phyloP scores from a whole-genome alignment of 345 rosid genomes.

The Syzygium grande region DNA sequence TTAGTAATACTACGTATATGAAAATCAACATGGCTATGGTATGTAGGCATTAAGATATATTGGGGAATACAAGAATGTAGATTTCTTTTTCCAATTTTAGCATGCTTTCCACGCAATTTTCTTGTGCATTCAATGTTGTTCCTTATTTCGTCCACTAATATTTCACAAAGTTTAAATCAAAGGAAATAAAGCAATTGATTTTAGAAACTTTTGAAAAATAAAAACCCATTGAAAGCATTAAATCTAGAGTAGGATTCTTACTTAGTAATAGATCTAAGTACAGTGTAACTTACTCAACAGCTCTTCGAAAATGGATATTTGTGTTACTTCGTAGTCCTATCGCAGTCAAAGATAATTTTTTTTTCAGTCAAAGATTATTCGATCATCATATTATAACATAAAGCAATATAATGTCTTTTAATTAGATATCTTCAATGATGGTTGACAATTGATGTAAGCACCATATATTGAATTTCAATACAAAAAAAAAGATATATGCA shows the following conservation, averaged over 20 bases:
- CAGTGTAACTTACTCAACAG: too few species aligned
- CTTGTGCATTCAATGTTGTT: neutral
- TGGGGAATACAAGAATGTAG: neutral
- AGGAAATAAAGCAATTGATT: neutral
- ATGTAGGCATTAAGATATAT: neutral
- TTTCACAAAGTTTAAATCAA: neutral
- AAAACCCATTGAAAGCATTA: neutral
- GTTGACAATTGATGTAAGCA: neutral
- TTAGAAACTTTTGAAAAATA: neutral
- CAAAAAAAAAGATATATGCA: too few species aligned
- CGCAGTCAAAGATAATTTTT: neutral
- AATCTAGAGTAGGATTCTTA: neutral
- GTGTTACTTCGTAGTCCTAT: too few species aligned
- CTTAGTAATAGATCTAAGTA: too few species aligned
- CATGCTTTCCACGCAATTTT: neutral
- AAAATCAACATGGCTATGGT: neutral
- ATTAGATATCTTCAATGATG: neutral
- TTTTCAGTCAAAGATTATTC: too few species aligned
- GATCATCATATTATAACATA: neutral
- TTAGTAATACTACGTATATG: neutral
- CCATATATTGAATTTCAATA: neutral
- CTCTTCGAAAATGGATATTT: too few species aligned
- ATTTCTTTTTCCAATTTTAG: neutral
- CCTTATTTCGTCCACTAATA: neutral
- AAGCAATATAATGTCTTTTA: neutral